phyloP scores from a whole-genome alignment of 2,329 filamentous ascomycete species.

The Trichocomaceae sp. region DNA sequence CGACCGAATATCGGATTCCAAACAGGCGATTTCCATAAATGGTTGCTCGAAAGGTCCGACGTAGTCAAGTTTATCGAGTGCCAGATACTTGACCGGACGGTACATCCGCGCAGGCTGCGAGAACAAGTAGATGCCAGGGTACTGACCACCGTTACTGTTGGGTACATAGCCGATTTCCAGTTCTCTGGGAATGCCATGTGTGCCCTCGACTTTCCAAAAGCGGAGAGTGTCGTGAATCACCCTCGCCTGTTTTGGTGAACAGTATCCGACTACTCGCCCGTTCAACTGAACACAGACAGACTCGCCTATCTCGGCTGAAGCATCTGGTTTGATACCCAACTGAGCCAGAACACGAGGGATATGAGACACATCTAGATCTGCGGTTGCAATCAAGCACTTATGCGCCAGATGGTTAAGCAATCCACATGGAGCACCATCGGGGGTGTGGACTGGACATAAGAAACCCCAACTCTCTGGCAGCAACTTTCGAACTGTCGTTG shows the following conservation, averaged over 20 bases:
- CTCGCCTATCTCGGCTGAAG: slow-evolving; percentile 72
- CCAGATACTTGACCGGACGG: slow-evolving; percentile 84
- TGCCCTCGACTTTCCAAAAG: slow-evolving; percentile 91
- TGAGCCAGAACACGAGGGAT: slow-evolving; percentile 68
- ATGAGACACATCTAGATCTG: slow-evolving; percentile 63
- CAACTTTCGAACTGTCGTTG: slow-evolving; percentile 90
- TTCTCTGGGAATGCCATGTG: slow-evolving; percentile 69
- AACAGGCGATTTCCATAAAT: slow-evolving; percentile 94
- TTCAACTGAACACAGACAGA: slow-evolving; percentile 87
- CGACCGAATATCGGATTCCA: slow-evolving; percentile 79
- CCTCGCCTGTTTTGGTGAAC: slow-evolving; percentile 73
- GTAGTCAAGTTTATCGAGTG: slow-evolving; percentile 76
- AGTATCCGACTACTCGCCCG: slow-evolving; percentile 84
- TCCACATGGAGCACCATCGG: slow-evolving; percentile 91
- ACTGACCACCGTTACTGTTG: slow-evolving; percentile 82
- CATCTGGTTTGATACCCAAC: slow-evolving; percentile 69
- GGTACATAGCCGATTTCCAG: slow-evolving; percentile 92
- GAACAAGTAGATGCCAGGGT: slow-evolving; percentile 91
- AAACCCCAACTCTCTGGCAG: slow-evolving; percentile 97
- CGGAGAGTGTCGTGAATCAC: slow-evolving; percentile 79
- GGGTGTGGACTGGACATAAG: slow-evolving; percentile 93
- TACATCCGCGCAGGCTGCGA: slow-evolving; percentile 81
- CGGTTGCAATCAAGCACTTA: slow-evolving; percentile 84
- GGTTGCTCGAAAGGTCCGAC: slow-evolving; percentile 94
- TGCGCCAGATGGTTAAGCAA: slow-evolving; percentile 91